These are phyloP conservation scores for Apophysomyces variabilis DNA, from an alignment of 371 early-diverging fungal genomes.

Conservation along the genomic window DNA sequence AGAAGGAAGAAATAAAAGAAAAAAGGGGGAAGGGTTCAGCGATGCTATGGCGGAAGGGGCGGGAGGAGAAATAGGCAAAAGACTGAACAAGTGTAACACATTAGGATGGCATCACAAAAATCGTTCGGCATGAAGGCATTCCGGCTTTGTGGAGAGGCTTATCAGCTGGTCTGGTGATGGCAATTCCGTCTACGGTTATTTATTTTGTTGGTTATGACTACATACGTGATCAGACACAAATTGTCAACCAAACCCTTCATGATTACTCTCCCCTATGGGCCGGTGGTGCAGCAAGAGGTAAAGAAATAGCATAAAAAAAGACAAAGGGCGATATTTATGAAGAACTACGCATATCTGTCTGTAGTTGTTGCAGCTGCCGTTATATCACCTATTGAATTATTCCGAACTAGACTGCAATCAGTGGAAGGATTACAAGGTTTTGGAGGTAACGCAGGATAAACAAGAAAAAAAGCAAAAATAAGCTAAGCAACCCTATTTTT, in stretches of 20 bases:
- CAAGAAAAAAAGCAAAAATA: neutral
- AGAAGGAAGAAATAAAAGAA: too few relatives aligned
- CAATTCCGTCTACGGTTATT: conserved; percentile 91
- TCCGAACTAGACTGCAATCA: conserved; percentile 92
- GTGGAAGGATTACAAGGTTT: conserved; percentile 58
- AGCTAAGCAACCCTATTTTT: neutral
- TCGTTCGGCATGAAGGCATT: conserved; percentile 82
- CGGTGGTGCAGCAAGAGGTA: conserved; percentile 85
- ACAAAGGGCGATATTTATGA: too few relatives aligned
- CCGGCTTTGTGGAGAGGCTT: conserved; percentile 88
- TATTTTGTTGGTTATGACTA: conserved; percentile 97
- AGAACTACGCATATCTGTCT: neutral
- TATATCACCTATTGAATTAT: conserved; percentile 91
- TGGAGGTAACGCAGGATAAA: conserved; percentile 24
- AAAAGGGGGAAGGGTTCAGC: too few relatives aligned
- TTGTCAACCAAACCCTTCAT: conserved; percentile 34
- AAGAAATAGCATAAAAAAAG: conserved; percentile 11
- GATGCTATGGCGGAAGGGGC: too few relatives aligned
- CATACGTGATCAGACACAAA: conserved; percentile 59
- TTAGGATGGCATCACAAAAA: conserved; percentile 81
- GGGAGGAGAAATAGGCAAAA: too few relatives aligned
- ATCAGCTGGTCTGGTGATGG: conserved; percentile 86
- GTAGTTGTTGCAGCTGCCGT: conserved; percentile 76
- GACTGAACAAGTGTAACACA: neutral
- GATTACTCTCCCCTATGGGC: conserved; percentile 74